A percentile compares a stretch with the other conserved stretches of the same genome.
These are phyloP conservation scores for Chaetomium sp. DNA, from an alignment of 2,329 filamentous ascomycete species.

Conservation along the genomic window DNA sequence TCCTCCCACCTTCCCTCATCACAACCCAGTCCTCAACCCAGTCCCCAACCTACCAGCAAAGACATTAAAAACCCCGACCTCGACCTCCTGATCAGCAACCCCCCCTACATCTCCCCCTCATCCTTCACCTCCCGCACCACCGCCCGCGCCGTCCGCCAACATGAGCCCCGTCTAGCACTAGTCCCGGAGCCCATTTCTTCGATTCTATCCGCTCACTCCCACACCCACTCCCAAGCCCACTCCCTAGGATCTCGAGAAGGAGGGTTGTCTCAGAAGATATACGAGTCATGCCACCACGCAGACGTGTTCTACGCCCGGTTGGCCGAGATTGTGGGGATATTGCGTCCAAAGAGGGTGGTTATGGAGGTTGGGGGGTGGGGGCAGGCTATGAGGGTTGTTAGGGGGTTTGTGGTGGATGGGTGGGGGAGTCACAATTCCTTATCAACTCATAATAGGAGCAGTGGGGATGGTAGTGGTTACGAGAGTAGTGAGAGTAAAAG, in stretches of 20 bases:
- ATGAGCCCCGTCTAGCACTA: slow-evolving; percentile 74
- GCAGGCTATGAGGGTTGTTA: slow-evolving; percentile 60
- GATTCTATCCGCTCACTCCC: background rate
- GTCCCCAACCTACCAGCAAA: background rate
- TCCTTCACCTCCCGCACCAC: slow-evolving; percentile 56
- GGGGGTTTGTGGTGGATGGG: slow-evolving; percentile 26
- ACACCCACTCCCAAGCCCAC: slow-evolving; percentile 14
- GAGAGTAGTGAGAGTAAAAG: background rate
- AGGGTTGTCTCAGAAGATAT: no score
- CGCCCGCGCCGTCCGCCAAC: slow-evolving; percentile 67
- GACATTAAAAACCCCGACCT: background rate
- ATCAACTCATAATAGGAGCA: background rate
- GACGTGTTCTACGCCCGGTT: slow-evolving; percentile 64
- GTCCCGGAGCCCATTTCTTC: slow-evolving; percentile 37
- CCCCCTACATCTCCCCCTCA: slow-evolving; percentile 73
- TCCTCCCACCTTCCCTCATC: background rate
- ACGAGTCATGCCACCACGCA: slow-evolving; percentile 26
- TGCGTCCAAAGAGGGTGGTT: slow-evolving; percentile 50
- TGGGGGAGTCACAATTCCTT: background rate
- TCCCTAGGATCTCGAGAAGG: background rate
- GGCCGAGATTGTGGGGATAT: slow-evolving; percentile 44
- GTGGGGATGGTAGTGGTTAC: background rate
- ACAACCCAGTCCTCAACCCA: background rate
- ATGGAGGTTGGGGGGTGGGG: slow-evolving; percentile 65
- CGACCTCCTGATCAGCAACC: slow-evolving; percentile 78